Conservation (phyloP, 192 early-diverging fungal genomes). For the Dissophora globulifera region DNA sequence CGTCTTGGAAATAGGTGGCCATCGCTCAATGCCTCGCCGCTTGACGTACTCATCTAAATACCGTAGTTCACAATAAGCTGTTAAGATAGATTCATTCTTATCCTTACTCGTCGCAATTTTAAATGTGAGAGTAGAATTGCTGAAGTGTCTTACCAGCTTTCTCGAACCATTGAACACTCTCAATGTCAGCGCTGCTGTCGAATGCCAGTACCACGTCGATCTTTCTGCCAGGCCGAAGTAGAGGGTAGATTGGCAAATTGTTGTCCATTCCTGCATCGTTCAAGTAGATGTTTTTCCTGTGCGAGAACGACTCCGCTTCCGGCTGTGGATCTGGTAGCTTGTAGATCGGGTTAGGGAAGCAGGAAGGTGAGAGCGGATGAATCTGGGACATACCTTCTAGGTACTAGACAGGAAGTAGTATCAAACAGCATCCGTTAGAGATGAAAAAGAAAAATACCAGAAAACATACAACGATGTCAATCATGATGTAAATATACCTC, state of each 20-base stretch:
- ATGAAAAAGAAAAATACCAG: too few relatives aligned
- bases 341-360: conserved; percentile 77
- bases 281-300: conserved; percentile 58
- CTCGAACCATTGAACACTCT: conserved; percentile 73
- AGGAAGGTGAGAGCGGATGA: conserved; percentile 74
- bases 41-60: conserved; percentile 68
- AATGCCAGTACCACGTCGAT: conserved; percentile 81
- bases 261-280: conserved; percentile 87
- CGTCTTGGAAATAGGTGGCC: conserved; percentile 60
- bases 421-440: too few relatives aligned
- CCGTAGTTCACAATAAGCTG: neutral
- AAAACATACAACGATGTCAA: too few relatives aligned
- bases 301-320: conserved; percentile 26
- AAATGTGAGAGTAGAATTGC: too few relatives aligned
- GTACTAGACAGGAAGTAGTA: too few relatives aligned
- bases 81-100: too few relatives aligned
- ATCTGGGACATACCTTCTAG: conserved; percentile 62
- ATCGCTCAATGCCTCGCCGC: conserved; percentile 64
- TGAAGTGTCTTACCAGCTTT: conserved; percentile 45
- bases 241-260: conserved; percentile 81
- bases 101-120: too few relatives aligned
- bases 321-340: conserved; percentile 52
- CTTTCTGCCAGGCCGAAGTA: conserved; percentile 69
- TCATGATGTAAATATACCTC: conserved; percentile 38
- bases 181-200: conserved; percentile 79